Conservation (phyloP, 108 stramenopile genomes). For the Nannochloropsis gaditana region DNA sequence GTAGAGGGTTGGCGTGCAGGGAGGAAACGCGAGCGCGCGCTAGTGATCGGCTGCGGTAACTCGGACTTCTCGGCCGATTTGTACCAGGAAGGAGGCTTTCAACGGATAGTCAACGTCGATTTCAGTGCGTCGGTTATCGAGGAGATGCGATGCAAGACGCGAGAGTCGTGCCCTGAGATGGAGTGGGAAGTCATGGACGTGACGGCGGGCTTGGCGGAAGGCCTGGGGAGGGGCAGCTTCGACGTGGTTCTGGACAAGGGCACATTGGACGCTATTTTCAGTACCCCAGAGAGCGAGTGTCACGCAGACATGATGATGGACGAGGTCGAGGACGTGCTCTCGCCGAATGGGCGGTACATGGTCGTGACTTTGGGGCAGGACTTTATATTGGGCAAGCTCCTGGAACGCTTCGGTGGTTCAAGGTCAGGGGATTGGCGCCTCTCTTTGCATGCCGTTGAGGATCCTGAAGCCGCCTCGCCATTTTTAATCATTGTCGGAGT, state of each 20-base stretch:
- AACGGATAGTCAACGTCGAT: neutral
- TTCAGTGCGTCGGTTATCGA: slow-evolving; percentile 19
- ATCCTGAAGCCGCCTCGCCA: neutral
- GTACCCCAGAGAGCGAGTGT: neutral
- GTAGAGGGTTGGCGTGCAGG: neutral
- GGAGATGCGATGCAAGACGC: neutral
- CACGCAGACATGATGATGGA: slow-evolving; percentile 11
- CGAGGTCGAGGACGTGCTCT: neutral
- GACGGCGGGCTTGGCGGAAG: neutral
- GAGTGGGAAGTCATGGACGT: slow-evolving; percentile 28
- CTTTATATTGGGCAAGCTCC: neutral
- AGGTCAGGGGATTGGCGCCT: neutral
- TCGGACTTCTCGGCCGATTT: slow-evolving; percentile 4
- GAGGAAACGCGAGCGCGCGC: neutral
- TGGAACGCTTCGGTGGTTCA: neutral
- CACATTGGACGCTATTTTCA: neutral
- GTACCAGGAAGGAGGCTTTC: neutral
- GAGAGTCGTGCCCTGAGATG: slow-evolving; percentile 22
- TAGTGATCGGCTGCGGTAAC: neutral
- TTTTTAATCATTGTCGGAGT: neutral
- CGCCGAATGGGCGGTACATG: slow-evolving; percentile 13
- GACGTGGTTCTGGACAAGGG: slow-evolving; percentile 2
- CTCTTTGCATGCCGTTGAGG: neutral
- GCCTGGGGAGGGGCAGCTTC: neutral
- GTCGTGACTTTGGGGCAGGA: slow-evolving; percentile 18